Percentiles rank a stretch among this genome's conserved stretches.
These are phyloP conservation scores for Penicillium corylophilum DNA, from an alignment of 2,329 filamentous ascomycete genomes.

Conservation along the genomic window DNA sequence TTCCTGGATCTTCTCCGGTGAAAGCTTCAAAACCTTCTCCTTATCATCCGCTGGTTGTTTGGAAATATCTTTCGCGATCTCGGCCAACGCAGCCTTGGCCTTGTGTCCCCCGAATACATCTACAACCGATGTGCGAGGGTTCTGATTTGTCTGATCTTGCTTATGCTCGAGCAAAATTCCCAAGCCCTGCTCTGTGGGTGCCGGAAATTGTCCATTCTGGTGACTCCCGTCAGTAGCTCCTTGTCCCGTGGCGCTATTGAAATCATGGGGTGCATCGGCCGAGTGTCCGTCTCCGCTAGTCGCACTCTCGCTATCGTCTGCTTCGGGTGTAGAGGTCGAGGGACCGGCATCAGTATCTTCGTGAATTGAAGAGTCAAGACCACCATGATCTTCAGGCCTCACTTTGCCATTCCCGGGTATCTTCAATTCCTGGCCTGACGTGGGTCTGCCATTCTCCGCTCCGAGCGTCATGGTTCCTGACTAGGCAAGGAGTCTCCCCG, in stretches of 20 bases:
- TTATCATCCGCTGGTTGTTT: conserved; percentile 26
- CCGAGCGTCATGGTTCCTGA: conserved; percentile 6
- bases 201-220: background rate
- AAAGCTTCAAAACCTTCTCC: conserved; percentile 52
- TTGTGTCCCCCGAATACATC: conserved; percentile 32
- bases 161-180: conserved; percentile 21
- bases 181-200: conserved; percentile 16
- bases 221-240: conserved; percentile 1
- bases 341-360: background rate
- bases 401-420: conserved; percentile 3
- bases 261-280: background rate
- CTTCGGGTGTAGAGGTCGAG: background rate
- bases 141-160: conserved; percentile 7
- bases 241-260: background rate
- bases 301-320: background rate
- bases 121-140: conserved; percentile 25
- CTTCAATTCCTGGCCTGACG: conserved; percentile 2
- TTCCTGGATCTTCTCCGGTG: conserved; percentile 55
- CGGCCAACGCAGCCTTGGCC: conserved; percentile 23
- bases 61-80: conserved; percentile 25
- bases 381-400: background rate
- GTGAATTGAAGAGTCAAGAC: background rate
- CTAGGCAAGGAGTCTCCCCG: background rate
- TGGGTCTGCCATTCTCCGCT: conserved; percentile 1
- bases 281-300: background rate